phyloP scores from a whole-genome alignment of 768 basidiomycete genomes.

The Pisolithus orientalis region DNA sequence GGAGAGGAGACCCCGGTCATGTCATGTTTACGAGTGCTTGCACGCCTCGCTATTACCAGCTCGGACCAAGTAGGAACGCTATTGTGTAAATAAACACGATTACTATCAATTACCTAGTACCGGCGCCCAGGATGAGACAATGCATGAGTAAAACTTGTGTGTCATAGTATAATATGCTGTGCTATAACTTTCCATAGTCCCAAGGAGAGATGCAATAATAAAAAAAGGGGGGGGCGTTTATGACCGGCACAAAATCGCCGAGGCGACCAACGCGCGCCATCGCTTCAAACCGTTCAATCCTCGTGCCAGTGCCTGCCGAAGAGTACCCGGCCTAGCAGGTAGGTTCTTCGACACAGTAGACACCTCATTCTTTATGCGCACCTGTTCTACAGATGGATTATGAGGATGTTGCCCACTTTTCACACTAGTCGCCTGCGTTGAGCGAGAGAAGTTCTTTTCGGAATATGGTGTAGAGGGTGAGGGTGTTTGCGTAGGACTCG shows the following conservation, averaged over 20 bases:
- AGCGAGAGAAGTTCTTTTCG: conserved; percentile 22
- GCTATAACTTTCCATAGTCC: conserved; percentile 17
- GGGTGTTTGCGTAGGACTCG: conserved; percentile 22
- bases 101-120: not conserved
- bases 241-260: conserved; percentile 23
- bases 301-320: conserved; percentile 19
- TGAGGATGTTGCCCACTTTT: conserved; percentile 18
- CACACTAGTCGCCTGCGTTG: conserved; percentile 16
- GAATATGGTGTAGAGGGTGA: conserved; percentile 25
- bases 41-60: not conserved
- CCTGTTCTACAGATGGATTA: conserved; percentile 17
- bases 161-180: conserved; percentile 12
- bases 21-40: conserved; percentile 29
- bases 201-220: conserved; percentile 6
- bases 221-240: conserved; percentile 12
- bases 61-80: not conserved
- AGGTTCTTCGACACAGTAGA: conserved; percentile 11
- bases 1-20: not conserved
- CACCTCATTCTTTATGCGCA: conserved; percentile 15
- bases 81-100: not conserved
- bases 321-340: conserved; percentile 17
- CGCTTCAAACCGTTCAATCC: conserved; percentile 21
- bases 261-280: conserved; percentile 24
- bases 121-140: not conserved
- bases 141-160: not conserved